Evolutionary conservation across 495 filamentous ascomycete genomes (phyloP).

Genomic region (Paragyromitra xinjiangensis): DNA sequence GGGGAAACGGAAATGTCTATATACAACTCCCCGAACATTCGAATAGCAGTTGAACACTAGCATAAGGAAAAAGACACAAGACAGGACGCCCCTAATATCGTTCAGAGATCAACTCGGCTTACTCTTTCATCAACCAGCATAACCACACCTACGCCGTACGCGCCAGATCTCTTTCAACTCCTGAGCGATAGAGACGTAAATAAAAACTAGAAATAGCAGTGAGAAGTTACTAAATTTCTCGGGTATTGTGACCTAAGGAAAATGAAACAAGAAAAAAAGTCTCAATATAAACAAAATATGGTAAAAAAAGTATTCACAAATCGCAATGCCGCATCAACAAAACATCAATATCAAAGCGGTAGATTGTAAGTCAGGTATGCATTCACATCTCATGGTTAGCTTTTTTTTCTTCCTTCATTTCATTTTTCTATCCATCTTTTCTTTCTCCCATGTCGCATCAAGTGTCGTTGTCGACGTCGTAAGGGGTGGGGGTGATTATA

Average conservation of each 20-base stretch:
- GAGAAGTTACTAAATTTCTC: slow-evolving; percentile 39
- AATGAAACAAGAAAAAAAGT: slow-evolving; percentile 27
- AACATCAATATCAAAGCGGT: slow-evolving; percentile 12
- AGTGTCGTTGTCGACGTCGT: slow-evolving; percentile 16
- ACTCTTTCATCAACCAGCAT: slow-evolving; percentile 34
- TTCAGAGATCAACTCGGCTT: slow-evolving; percentile 19
- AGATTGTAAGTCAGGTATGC: slow-evolving; percentile 33
- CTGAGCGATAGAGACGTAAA: slow-evolving; percentile 29
- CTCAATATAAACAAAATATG: slow-evolving; percentile 40
- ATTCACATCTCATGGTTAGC: slow-evolving; percentile 19
- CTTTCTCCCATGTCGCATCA: slow-evolving; percentile 20
- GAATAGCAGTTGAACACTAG: slow-evolving; percentile 10
- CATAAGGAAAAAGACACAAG: slow-evolving; percentile 5
- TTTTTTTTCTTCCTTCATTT: slow-evolving; percentile 5
- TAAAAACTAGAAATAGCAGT: slow-evolving; percentile 41
- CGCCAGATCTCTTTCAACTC: slow-evolving; percentile 6
- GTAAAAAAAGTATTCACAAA: slow-evolving; percentile 29
- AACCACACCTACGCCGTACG: not conserved
- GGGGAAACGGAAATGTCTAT: slow-evolving; percentile 19
- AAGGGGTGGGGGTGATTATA: slow-evolving; percentile 27
- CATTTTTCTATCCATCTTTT: slow-evolving; percentile 31
- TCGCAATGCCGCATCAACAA: slow-evolving; percentile 1
- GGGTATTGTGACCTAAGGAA: slow-evolving; percentile 23
- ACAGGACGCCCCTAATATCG: slow-evolving; percentile 13
- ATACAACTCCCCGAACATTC: slow-evolving; percentile 7